A percentile compares a stretch with the other conserved stretches of the same genome.
Evolutionary conservation across 306 rosid species (phyloP).

Genomic region (Hylodesmum podocarpum): DNA sequence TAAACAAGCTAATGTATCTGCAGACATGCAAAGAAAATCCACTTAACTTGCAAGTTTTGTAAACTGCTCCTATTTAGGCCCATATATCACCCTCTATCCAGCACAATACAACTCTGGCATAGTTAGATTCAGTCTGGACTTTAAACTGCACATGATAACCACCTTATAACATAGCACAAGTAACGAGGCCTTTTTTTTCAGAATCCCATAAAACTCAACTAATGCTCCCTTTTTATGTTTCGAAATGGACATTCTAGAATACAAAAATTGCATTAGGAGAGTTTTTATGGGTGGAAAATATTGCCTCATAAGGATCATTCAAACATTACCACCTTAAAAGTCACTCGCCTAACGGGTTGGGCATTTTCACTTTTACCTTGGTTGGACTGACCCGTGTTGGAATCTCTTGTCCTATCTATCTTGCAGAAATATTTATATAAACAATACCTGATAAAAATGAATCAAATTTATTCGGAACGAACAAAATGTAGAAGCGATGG

Average conservation of each 20-base stretch:
- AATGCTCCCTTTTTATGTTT: too few species aligned
- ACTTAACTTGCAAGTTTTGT: not conserved
- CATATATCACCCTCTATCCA: not conserved
- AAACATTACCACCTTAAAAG: not conserved
- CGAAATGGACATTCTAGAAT: too few species aligned
- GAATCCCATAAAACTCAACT: too few species aligned
- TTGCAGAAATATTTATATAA: not conserved
- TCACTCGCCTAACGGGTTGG: not conserved
- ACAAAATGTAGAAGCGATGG: not conserved
- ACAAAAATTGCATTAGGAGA: too few species aligned
- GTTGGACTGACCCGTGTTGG: not conserved
- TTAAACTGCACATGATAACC: not conserved
- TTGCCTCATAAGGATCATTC: too few species aligned
- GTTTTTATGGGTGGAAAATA: too few species aligned
- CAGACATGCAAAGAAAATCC: not conserved
- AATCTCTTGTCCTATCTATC: not conserved
- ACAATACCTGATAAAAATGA: constrained; percentile 19
- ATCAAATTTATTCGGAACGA: not conserved
- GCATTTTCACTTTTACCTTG: too few species aligned
- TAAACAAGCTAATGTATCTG: not conserved
- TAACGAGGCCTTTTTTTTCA: too few species aligned
- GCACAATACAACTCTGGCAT: not conserved
- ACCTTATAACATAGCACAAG: too few species aligned
- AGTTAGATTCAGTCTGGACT: not conserved
- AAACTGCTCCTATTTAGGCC: not conserved